Evolutionary conservation across 306 rosid species (phyloP).

Genomic region (Bauhinia variegata): DNA sequence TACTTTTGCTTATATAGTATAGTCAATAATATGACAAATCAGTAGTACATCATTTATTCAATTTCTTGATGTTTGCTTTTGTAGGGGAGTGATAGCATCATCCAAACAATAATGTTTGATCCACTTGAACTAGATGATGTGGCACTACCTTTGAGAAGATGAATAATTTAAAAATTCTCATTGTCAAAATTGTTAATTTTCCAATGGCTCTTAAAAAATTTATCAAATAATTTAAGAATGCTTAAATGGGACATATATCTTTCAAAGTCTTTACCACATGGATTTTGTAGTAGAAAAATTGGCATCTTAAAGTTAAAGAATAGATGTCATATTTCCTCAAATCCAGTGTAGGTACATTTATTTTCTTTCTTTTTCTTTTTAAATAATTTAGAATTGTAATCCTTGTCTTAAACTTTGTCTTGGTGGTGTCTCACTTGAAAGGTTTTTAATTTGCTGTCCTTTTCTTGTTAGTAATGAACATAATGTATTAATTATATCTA

Average conservation of each 20-base stretch:
- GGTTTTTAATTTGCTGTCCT: too few relatives aligned
- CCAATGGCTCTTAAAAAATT: background rate
- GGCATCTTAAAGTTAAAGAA: background rate
- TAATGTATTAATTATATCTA: too few relatives aligned
- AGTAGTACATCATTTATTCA: background rate
- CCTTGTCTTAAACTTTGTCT: too few relatives aligned
- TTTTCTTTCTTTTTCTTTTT: background rate
- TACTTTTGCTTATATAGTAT: background rate
- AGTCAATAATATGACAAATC: background rate
- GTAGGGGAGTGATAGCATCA: background rate
- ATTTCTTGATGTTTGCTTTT: background rate
- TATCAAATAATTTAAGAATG: background rate
- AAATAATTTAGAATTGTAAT: background rate
- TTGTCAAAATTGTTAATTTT: background rate
- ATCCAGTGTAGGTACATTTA: slow-evolving; percentile 6
- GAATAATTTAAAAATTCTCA: slow-evolving; percentile 2
- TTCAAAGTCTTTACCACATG: background rate
- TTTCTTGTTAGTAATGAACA: background rate
- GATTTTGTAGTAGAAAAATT: background rate
- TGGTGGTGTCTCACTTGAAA: too few relatives aligned
- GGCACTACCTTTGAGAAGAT: slow-evolving; percentile 9
- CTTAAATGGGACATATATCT: slow-evolving; percentile 6
- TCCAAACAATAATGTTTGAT: background rate
- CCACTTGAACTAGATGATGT: background rate
- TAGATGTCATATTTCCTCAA: background rate